Evolutionary conservation across 495 filamentous ascomycete genomes (phyloP).

Genomic region (Ascodesmis nigricans): DNA sequence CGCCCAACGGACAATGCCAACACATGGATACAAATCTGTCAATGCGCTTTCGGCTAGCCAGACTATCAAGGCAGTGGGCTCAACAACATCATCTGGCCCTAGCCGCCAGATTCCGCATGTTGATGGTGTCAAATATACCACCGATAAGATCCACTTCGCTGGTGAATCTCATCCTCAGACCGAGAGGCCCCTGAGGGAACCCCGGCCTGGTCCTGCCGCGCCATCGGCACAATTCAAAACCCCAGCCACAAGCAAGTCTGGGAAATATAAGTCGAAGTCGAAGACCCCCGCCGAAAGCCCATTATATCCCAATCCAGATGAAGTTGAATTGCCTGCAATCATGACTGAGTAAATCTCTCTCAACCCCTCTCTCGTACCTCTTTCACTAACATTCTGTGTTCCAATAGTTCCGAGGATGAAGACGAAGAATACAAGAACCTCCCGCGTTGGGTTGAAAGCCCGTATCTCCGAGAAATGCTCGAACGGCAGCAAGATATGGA

Average conservation of each 20-base stretch:
- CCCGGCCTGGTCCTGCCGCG: conserved; percentile 20
- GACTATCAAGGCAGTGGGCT: too few relatives aligned
- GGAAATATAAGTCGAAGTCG: conserved; percentile 24
- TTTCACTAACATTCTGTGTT: not conserved
- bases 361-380: not conserved
- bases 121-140: conserved; percentile 41
- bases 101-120: conserved; percentile 22
- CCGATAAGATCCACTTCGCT: conserved; percentile 75
- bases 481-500: conserved; percentile 60
- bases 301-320: conserved; percentile 56
- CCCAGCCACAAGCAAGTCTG: conserved; percentile 10
- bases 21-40: too few relatives aligned
- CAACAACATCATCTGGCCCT: conserved; percentile 10
- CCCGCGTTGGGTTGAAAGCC: conserved; percentile 67
- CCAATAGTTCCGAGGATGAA: conserved; percentile 31
- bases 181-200: conserved; percentile 30
- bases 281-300: conserved; percentile 42
- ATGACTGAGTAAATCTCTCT: conserved; percentile 41
- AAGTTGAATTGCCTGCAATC: conserved; percentile 71
- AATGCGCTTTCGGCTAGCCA: too few relatives aligned
- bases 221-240: conserved; percentile 12
- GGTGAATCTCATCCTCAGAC: too few relatives aligned
- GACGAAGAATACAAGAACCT: conserved; percentile 33
- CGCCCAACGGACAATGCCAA: too few relatives aligned
- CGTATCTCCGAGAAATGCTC: conserved; percentile 46